Percentiles rank a stretch among this genome's conserved stretches.
Evolutionary conservation across 2,329 filamentous ascomycete species (phyloP).

Genomic region (Diaporthe sp.): DNA sequence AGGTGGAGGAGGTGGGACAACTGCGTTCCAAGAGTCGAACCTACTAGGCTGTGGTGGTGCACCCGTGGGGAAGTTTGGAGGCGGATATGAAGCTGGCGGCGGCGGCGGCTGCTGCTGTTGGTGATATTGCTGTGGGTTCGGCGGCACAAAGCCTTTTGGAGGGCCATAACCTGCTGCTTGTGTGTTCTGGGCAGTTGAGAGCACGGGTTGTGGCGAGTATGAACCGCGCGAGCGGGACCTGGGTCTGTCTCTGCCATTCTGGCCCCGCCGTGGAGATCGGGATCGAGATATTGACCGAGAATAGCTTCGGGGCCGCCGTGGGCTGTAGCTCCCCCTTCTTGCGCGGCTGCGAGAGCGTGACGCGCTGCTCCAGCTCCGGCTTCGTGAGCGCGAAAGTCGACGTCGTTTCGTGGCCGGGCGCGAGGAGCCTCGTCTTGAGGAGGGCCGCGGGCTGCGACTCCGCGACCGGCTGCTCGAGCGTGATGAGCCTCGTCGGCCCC

Average conservation of each 20-base stretch:
- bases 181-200: constrained; percentile 6
- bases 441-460: constrained; percentile 47
- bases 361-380: constrained; percentile 41
- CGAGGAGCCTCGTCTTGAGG: constrained; percentile 50
- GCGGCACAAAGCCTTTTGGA: constrained; percentile 35
- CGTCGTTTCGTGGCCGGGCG: constrained; percentile 55
- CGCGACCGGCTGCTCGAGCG: constrained; percentile 47
- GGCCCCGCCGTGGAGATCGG: constrained; percentile 42
- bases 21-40: constrained; percentile 40
- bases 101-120: constrained; percentile 39
- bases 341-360: constrained; percentile 40
- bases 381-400: constrained; percentile 53
- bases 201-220: constrained; percentile 31
- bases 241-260: constrained; percentile 47
- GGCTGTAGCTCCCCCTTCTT: constrained; percentile 47
- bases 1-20: constrained; percentile 48
- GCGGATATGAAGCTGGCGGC: constrained; percentile 42
- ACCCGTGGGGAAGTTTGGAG: constrained; percentile 42
- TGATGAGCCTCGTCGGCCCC: constrained; percentile 53
- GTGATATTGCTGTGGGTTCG: constrained; percentile 36
- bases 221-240: constrained; percentile 46
- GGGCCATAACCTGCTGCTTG: constrained; percentile 32
- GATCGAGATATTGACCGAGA: constrained; percentile 38
- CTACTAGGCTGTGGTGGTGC: constrained; percentile 41
- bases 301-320: constrained; percentile 43